Evolutionary conservation across 2,329 filamentous ascomycete species (phyloP), one percentile per base, ranked within the genome.

Genomic region (Botrytis hyacinthi): DNA sequence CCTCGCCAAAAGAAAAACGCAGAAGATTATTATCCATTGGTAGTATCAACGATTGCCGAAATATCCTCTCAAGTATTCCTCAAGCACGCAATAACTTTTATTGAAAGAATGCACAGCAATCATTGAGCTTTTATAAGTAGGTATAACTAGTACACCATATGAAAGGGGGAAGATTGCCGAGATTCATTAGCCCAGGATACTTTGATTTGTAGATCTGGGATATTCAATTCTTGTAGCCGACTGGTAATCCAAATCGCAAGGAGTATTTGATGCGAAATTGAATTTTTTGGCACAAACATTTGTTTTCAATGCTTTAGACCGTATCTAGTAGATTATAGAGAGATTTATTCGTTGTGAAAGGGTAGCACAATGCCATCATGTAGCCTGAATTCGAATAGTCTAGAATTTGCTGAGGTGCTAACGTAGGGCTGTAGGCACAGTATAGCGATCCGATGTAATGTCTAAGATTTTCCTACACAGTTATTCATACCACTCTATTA

Each of bases 171-270:
- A 29, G 0, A 57, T 57, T 57, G 9, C 51, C 51, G 51, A 57
- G 51, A 57, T 57, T 32, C 51, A 29, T 18, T 14, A 18, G 14
- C 51, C n/a, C 14, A 57, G 14, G 14, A 32, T 32, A 5, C 51
- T 32, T 8, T 32, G n/a, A 16, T 57, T 32, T 29, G n/a, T 29
- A 57, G 14, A 57, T 57, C 51, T 18, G n/a, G n/a, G 51, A n/a
- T 57, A 9, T 18, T 18, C 6, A 32, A 57, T 29, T 32, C n/a
- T 57, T n/a, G 14, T 57, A 32, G 16, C n/a, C 3, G n/a, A 57
- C 51, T 57, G 51, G 1, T 51, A 0, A 57, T 29, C 7, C n/a
- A 29, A 57, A 29, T 29, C 3, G 14, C 7, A 0, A 0, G 14
- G 51, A 18, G n/a, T 16, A 2, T 8, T 57, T 32, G n/a, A 29